Conservation (phyloP, 1,284 basidiomycete genomes). For the Apiotrichum laibachii region DNA sequence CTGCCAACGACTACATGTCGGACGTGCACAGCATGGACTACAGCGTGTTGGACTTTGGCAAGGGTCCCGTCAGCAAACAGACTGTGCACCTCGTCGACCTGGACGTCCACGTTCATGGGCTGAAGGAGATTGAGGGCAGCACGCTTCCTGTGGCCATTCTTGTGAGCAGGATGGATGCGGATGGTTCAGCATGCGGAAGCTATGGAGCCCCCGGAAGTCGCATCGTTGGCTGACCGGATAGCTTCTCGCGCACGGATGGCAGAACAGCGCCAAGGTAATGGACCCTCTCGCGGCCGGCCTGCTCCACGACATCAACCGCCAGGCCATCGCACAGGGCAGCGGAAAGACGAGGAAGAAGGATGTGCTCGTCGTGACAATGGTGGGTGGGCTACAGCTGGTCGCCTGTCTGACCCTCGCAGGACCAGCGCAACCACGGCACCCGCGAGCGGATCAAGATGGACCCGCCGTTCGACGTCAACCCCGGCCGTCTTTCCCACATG, state of each 20-base stretch:
- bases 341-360: slow-evolving; percentile 27
- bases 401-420: slow-evolving; percentile 28
- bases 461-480: slow-evolving; percentile 1
- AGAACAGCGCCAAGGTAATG: slow-evolving; percentile 36
- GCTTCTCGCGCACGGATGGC: slow-evolving; percentile 44
- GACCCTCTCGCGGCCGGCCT: slow-evolving; percentile 36
- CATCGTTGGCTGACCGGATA: slow-evolving; percentile 1
- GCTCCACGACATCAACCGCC: slow-evolving; percentile 25
- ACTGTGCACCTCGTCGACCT: slow-evolving; percentile 33
- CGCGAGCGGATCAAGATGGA: slow-evolving; percentile 53
- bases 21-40: slow-evolving; percentile 17
- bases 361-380: slow-evolving; percentile 46
- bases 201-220: too few species aligned
- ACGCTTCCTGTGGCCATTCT: slow-evolving; percentile 31
- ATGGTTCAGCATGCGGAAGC: too few species aligned
- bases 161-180: slow-evolving; percentile 14
- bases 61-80: slow-evolving; percentile 11
- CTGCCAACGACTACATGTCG: slow-evolving; percentile 5
- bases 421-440: slow-evolving; percentile 69
- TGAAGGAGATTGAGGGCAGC: slow-evolving; percentile 40
- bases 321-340: slow-evolving; percentile 6
- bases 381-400: slow-evolving; percentile 16
- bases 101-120: slow-evolving; percentile 36
- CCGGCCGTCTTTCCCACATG: slow-evolving; percentile 3
- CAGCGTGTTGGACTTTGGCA: slow-evolving; percentile 24